Base-by-base conservation (phyloP, 2,329 filamentous ascomycete genomes). In the Aspergillus vadensis region DNA sequence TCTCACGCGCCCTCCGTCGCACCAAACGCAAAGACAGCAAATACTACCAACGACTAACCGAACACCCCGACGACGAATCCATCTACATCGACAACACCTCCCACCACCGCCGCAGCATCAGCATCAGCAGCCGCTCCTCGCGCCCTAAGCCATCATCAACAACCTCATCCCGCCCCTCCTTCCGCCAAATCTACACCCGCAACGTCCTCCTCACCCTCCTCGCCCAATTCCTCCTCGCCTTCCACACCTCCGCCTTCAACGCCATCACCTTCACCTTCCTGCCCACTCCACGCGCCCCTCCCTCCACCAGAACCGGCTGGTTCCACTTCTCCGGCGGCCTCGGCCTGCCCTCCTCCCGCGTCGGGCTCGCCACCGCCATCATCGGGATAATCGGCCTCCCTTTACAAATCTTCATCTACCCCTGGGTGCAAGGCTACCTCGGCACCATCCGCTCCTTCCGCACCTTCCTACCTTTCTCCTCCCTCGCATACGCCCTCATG, bases 311-410 rank as follows among this genome's bases (percentile, higher is more conserved):
- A 27, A 27, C 25, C 25, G 25, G 67, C 65, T 74, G 63, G 75
- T 84, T 59, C 82, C 86, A 83, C 63, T 92, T 90, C 66, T 83
- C 85, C 0, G 90, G 91, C 27, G 91, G 91, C 2, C 81, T 95
- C 0, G 90, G 90, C n/a, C 83, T 95, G 55, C 85, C 85, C 0
- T 87, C 90, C 0, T 82, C 84, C 1, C 84, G 85, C 2, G 89
- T 95, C 32, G 91, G 91, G n/a, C 78, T 91, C 47, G 89, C 90
- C 4, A 92, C 93, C 79, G 87, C 91, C 2, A 87, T 90, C 55
- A 83, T 95, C 15, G 91, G 91, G 8, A 76, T 85, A 52, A 86
- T 94, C 47, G 91, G 91, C n/a, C 88, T 95, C 39, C 78, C 82
- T 0, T 80, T 95, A 49, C 89, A 91, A 71, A 82, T 91, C 21